Evolutionary conservation across 139 green algal species (phyloP).

Genomic region (Chlamydomonas sp.): DNA sequence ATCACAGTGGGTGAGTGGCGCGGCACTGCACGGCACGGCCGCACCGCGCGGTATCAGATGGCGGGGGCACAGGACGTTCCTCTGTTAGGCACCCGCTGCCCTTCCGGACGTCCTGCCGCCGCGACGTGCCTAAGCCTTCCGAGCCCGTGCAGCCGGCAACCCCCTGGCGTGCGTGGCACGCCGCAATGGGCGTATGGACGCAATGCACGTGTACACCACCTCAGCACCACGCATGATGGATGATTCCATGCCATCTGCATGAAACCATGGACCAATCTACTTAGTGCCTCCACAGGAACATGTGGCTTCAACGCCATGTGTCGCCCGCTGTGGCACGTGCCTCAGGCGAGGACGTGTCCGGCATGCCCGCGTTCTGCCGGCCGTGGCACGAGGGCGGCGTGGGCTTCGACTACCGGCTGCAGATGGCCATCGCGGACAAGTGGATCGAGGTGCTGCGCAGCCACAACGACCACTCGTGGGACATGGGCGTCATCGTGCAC

Average conservation of each 20-base stretch:
- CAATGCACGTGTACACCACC: too few relatives aligned
- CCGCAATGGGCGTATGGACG: too few relatives aligned
- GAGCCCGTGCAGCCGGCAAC: too few relatives aligned
- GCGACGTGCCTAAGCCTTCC: too few relatives aligned
- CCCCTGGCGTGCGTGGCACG: too few relatives aligned
- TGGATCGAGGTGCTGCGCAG: constrained; percentile 91
- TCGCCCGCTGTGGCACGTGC: not conserved
- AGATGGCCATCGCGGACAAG: constrained; percentile 99
- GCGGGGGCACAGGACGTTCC: not conserved
- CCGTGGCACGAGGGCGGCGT: constrained; percentile 92
- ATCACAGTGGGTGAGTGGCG: constrained; percentile 83
- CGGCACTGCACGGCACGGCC: too few relatives aligned
- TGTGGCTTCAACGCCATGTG: not conserved
- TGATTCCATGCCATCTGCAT: not conserved
- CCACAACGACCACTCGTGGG: constrained; percentile 89
- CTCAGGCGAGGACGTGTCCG: constrained; percentile 90
- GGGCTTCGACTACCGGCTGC: constrained; percentile 97
- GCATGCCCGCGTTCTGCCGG: constrained; percentile 96
- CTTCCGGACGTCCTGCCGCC: not conserved
- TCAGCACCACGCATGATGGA: too few relatives aligned
- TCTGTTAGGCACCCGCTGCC: not conserved
- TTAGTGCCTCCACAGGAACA: too few relatives aligned
- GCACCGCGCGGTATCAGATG: not conserved
- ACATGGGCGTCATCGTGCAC: constrained; percentile 94
- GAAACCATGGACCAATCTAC: too few relatives aligned